These are phyloP conservation scores for Castanospermum australe DNA, from an alignment of 306 rosid species.

Conservation along the genomic window DNA sequence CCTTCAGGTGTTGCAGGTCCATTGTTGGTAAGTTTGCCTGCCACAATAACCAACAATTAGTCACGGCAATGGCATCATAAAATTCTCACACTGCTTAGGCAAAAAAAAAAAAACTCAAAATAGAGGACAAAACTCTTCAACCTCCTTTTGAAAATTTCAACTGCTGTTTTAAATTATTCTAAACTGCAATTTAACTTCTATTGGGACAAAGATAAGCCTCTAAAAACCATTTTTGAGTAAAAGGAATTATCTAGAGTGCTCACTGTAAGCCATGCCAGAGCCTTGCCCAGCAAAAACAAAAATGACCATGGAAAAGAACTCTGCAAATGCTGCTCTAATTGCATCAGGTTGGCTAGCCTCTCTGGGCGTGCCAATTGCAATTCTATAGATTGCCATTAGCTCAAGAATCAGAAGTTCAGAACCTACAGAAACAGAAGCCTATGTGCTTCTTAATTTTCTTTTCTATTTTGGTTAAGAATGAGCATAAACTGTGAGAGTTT, in stretches of 20 bases:
- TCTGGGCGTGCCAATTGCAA: slow-evolving; percentile 63
- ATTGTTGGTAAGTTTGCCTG: slow-evolving; percentile 32
- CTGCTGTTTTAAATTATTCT: background rate
- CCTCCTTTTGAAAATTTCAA: background rate
- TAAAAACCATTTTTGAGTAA: background rate
- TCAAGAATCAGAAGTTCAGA: background rate
- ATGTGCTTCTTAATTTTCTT: background rate
- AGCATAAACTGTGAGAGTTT: background rate
- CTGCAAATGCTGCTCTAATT: slow-evolving; percentile 67
- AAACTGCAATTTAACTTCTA: background rate
- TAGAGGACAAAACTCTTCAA: background rate
- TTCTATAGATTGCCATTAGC: slow-evolving; percentile 52
- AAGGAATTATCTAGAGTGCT: background rate
- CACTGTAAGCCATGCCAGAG: slow-evolving; percentile 77
- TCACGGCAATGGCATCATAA: background rate
- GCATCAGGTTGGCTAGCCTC: slow-evolving; percentile 83
- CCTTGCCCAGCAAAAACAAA: slow-evolving; percentile 91
- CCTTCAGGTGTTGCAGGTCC: slow-evolving; percentile 50
- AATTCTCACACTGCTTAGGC: background rate
- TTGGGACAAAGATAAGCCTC: background rate
- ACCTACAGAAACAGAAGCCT: background rate
- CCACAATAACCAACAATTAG: background rate
- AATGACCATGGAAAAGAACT: slow-evolving; percentile 75
- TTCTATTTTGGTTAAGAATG: background rate
- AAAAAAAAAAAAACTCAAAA: background rate